Conservation (phyloP, 768 basidiomycete species). For the Mycena crocata region DNA sequence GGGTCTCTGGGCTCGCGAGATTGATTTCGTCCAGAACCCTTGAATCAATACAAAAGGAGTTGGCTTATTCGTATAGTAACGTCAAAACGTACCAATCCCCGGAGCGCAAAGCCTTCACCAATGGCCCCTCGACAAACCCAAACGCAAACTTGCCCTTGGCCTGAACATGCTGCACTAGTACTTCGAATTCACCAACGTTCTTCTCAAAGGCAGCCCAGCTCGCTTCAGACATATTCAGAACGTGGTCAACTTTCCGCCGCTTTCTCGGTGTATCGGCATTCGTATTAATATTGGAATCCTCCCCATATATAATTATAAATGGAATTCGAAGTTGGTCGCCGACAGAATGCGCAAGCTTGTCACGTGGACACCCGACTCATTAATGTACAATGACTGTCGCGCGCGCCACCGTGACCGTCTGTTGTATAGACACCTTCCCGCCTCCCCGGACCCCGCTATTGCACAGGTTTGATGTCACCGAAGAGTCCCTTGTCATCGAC, state of each 20-base stretch:
- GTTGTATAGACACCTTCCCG: no score
- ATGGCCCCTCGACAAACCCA: conserved; percentile 93
- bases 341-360: no score
- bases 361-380: no score
- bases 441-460: no score
- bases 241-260: conserved; percentile 70
- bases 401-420: no score
- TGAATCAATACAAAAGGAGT: conserved; percentile 4
- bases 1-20: conserved; percentile 91
- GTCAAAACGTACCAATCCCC: conserved; percentile 85
- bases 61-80: background rate
- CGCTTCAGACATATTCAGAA: conserved; percentile 56
- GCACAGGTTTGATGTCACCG: no score
- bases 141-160: conserved; percentile 93
- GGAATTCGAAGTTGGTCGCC: background rate
- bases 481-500: no score
- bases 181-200: conserved; percentile 84
- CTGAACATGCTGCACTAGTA: conserved; percentile 89
- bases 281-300: conserved; percentile 43
- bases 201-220: conserved; percentile 77
- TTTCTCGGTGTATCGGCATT: conserved; percentile 69
- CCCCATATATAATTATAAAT: no score
- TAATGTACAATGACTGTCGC: no score
- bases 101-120: conserved; percentile 88
- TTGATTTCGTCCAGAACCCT: conserved; percentile 99